phyloP scores from a whole-genome alignment of 257 asterid genomes.

The Gentiana dahurica region DNA sequence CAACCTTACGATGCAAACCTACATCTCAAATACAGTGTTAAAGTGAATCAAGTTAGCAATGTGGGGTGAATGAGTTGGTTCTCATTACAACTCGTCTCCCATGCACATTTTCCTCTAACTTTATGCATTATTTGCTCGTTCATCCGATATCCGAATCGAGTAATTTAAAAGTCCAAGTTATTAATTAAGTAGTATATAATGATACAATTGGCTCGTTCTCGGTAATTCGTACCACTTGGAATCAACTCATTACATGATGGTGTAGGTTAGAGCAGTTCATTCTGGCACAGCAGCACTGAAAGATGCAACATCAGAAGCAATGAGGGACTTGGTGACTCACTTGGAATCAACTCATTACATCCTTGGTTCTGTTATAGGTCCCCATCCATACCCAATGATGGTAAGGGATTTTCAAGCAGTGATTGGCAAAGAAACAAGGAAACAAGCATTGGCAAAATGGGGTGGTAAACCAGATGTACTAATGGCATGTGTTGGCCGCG shows the following conservation, averaged over 20 bases:
- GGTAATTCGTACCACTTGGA: no score
- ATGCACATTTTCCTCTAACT: no score
- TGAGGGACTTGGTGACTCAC: constrained; percentile 89
- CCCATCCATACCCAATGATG: constrained; percentile 98
- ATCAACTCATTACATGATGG: not conserved
- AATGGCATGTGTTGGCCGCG: constrained; percentile 95
- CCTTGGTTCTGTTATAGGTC: constrained; percentile 90
- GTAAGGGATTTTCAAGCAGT: constrained; percentile 91
- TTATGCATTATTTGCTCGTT: no score
- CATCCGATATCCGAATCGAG: no score
- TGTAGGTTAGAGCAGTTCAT: constrained; percentile 83
- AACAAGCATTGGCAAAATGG: constrained; percentile 87
- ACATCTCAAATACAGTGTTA: no score
- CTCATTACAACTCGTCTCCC: no score
- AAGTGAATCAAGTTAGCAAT: no score
- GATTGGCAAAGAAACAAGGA: constrained; percentile 92
- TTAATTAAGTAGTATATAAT: no score
- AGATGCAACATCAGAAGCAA: constrained; percentile 98
- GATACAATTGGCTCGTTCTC: no score
- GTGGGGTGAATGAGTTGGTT: no score
- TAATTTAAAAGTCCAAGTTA: no score
- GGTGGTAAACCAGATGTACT: constrained; percentile 79
- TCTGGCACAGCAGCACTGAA: constrained; percentile 93
- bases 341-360: constrained; percentile 93
- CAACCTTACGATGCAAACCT: no score